These are phyloP conservation scores for Sphagnum fallax DNA, from an alignment of 228 moss, liverwort and hornwort genomes.

Conservation along the genomic window DNA sequence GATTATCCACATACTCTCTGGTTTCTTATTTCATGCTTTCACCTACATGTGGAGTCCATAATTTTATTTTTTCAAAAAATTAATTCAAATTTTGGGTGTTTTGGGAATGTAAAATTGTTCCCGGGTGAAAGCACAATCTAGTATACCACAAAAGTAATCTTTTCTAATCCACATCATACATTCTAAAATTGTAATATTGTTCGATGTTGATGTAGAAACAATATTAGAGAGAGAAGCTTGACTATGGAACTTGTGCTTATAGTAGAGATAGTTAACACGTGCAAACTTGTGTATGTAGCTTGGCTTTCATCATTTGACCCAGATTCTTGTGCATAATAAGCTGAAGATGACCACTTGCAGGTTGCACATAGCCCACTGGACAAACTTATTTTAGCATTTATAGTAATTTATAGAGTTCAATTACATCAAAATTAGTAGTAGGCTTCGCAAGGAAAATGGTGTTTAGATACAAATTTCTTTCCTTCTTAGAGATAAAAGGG, in stretches of 20 bases:
- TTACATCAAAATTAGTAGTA: too few species aligned
- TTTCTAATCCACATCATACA: neutral
- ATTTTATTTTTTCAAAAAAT: too few species aligned
- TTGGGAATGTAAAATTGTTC: too few species aligned
- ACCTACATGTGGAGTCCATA: too few species aligned
- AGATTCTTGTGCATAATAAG: slow-evolving; percentile 49
- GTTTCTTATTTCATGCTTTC: too few species aligned
- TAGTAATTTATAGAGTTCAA: too few species aligned
- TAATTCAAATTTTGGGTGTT: too few species aligned
- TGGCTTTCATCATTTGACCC: slow-evolving; percentile 66
- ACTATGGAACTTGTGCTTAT: slow-evolving; percentile 11
- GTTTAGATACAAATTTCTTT: neutral
- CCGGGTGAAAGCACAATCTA: too few species aligned
- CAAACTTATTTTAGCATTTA: neutral
- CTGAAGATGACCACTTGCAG: neutral
- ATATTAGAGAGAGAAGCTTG: slow-evolving; percentile 22
- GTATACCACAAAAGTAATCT: too few species aligned
- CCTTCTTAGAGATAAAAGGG: neutral
- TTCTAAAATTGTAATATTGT: too few species aligned
- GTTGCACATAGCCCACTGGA: neutral
- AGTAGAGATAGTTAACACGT: slow-evolving; percentile 15
- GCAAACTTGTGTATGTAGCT: slow-evolving; percentile 16
- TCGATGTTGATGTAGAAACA: neutral
- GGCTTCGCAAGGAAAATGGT: neutral
- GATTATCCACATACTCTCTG: too few species aligned